Evolutionary conservation across 345 rosid species (phyloP).

Genomic region (Clarkia xantiana): DNA sequence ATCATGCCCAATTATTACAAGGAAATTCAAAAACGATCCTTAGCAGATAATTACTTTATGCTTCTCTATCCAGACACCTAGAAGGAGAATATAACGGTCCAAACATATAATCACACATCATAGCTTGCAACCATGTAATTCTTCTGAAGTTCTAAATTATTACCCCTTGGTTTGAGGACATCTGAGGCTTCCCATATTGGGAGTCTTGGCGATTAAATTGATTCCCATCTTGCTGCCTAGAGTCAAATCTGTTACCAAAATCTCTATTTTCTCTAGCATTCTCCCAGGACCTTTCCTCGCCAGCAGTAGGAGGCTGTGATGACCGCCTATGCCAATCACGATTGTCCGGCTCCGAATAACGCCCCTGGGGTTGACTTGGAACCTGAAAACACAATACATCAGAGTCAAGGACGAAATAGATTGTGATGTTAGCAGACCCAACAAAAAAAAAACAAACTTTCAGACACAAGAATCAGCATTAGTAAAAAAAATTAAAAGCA

Average conservation of each 20-base stretch:
- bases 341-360: constrained; percentile 51
- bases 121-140: neutral
- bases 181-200: constrained; percentile 31
- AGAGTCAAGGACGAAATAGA: neutral
- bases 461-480: neutral
- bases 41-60: too few relatives aligned
- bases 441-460: neutral
- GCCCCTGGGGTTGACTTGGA: constrained; percentile 30
- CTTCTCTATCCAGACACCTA: neutral
- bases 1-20: too few relatives aligned
- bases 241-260: constrained; percentile 20
- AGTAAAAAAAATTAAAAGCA: neutral
- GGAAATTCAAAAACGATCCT: too few relatives aligned
- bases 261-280: constrained; percentile 36
- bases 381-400: constrained; percentile 16
- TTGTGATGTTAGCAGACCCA: neutral
- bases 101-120: too few relatives aligned
- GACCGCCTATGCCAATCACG: constrained; percentile 71
- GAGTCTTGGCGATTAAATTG: constrained; percentile 37
- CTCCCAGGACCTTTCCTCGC: constrained; percentile 59
- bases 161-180: constrained; percentile 48
- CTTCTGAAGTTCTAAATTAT: neutral
- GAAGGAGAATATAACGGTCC: too few relatives aligned
- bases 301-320: constrained; percentile 22
- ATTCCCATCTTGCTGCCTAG: constrained; percentile 32